These are phyloP conservation scores for Neltuma alba DNA, from an alignment of 306 rosid genomes.

Conservation along the genomic window DNA sequence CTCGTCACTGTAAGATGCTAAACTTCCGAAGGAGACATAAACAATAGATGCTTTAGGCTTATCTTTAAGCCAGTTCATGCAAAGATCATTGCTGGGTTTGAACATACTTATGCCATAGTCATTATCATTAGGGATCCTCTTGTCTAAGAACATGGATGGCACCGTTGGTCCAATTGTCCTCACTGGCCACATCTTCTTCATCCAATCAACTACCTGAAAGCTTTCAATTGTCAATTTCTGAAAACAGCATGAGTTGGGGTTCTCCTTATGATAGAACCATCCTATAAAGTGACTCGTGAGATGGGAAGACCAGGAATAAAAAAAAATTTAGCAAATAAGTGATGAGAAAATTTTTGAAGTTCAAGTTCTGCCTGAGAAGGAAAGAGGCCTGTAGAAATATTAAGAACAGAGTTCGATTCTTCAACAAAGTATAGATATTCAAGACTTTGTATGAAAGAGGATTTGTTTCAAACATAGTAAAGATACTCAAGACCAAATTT, in stretches of 20 bases:
- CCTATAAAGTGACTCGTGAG: not conserved
- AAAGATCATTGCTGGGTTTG: not conserved
- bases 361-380: too few species aligned
- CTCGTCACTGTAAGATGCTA: not conserved
- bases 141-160: slow-evolving; percentile 16
- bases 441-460: too few species aligned
- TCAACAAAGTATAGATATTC: too few species aligned
- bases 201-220: not conserved
- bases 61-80: not conserved
- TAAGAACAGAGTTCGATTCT: too few species aligned
- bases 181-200: not conserved
- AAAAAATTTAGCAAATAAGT: too few species aligned
- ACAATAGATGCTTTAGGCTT: not conserved
- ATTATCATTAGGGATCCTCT: not conserved
- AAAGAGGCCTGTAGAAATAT: too few species aligned
- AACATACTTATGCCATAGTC: not conserved
- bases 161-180: not conserved
- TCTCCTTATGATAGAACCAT: not conserved
- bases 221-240: not conserved
- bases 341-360: too few species aligned
- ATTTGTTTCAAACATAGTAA: too few species aligned
- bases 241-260: not conserved
- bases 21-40: not conserved
- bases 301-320: too few species aligned
- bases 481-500: too few species aligned